phyloP scores from a whole-genome alignment of 1,139 yeast genomes.

The Lodderomyces jiufengensis region DNA sequence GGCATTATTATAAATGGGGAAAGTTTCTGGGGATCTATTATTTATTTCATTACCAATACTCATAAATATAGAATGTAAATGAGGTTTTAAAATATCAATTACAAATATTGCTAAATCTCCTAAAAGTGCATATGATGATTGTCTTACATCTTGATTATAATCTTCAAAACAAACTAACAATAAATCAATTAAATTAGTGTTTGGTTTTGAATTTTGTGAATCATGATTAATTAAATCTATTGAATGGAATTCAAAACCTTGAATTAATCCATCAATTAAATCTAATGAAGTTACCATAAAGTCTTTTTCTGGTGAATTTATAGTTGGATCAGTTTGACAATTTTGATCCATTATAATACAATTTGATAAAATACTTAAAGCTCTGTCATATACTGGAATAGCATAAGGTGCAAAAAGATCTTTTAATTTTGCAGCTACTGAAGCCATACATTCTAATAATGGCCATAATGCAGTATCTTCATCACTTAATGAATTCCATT shows the following conservation, averaged over 20 bases:
- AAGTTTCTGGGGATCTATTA: conserved; percentile 45
- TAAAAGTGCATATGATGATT: conserved; percentile 82
- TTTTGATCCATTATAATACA: conserved; percentile 68
- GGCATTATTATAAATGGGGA: conserved; percentile 80
- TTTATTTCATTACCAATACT: conserved; percentile 67
- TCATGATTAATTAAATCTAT: conserved; percentile 50
- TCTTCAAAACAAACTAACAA: conserved; percentile 73
- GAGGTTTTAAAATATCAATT: conserved; percentile 56
- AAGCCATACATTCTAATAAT: conserved; percentile 84
- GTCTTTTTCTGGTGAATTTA: conserved; percentile 85
- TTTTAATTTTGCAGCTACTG: conserved; percentile 84
- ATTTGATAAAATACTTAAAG: conserved; percentile 62
- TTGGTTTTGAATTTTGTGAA: background rate
- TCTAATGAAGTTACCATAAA: conserved; percentile 87
- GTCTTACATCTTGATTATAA: conserved; percentile 80
- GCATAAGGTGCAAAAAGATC: conserved; percentile 88
- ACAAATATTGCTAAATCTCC: conserved; percentile 80
- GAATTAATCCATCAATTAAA: conserved; percentile 85
- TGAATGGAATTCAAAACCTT: conserved; percentile 72
- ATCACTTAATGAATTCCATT: conserved; percentile 75
- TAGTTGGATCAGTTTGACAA: conserved; percentile 60
- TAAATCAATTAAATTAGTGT: conserved; percentile 55
- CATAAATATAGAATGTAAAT: conserved; percentile 55
- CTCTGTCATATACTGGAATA: conserved; percentile 79
- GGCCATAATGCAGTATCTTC: conserved; percentile 89